Conservation (phyloP, 306 rosid species). For the Rosa multiflora region DNA sequence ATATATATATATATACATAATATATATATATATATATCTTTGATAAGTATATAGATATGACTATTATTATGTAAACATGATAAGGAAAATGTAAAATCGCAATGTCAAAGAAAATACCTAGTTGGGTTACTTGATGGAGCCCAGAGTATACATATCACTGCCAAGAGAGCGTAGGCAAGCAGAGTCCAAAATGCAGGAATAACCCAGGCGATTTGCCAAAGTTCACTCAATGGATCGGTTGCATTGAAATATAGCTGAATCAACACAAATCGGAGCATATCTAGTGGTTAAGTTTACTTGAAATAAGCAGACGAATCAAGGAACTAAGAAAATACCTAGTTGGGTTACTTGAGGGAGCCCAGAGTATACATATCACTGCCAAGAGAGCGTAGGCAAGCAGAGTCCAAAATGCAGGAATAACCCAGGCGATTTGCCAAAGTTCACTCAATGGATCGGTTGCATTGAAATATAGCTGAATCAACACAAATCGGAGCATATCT, state of each 20-base stretch:
- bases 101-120: constrained; percentile 49
- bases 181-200: constrained; percentile 89
- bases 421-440: constrained; percentile 95
- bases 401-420: constrained; percentile 90
- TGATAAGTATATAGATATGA: background rate
- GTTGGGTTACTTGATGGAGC: constrained; percentile 94
- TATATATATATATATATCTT: no score
- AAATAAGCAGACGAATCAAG: constrained; percentile 11
- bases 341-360: constrained; percentile 96
- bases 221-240: constrained; percentile 83
- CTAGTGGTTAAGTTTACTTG: constrained; percentile 19
- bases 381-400: constrained; percentile 71
- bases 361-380: constrained; percentile 72
- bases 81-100: constrained; percentile 6
- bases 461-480: constrained; percentile 80
- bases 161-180: constrained; percentile 71
- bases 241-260: constrained; percentile 91
- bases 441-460: constrained; percentile 90
- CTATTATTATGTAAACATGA: background rate
- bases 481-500: constrained; percentile 19
- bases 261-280: constrained; percentile 23
- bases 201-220: constrained; percentile 95
- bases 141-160: constrained; percentile 81
- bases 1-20: no score
- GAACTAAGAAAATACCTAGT: constrained; percentile 60